These are phyloP conservation scores for Aspergillus floridensis DNA, from an alignment of 2,329 filamentous ascomycete genomes.

Conservation along the genomic window DNA sequence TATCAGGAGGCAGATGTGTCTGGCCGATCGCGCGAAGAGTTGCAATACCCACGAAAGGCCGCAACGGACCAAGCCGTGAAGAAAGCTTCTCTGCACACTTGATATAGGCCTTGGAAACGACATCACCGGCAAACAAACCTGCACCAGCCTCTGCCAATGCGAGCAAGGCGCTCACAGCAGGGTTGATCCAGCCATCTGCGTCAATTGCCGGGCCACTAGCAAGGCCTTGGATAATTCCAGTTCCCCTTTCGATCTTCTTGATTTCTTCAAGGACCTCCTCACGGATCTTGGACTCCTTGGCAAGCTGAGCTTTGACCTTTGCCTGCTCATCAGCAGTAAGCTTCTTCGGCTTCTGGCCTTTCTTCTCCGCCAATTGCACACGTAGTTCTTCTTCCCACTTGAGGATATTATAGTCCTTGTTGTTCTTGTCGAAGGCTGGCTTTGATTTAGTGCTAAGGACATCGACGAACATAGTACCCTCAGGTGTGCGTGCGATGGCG, in stretches of 20 bases:
- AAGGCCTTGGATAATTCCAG: constrained; percentile 80
- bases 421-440: constrained; percentile 76
- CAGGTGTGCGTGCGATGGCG: constrained; percentile 86
- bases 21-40: constrained; percentile 77
- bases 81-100: constrained; percentile 74
- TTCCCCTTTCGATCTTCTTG: constrained; percentile 72
- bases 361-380: constrained; percentile 85
- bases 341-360: constrained; percentile 79
- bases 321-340: constrained; percentile 82
- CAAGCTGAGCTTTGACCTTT: constrained; percentile 87
- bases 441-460: constrained; percentile 80
- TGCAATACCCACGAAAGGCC: constrained; percentile 82
- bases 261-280: constrained; percentile 67
- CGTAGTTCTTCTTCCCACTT: constrained; percentile 97
- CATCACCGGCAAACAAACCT: constrained; percentile 75
- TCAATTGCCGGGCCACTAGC: constrained; percentile 87
- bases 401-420: constrained; percentile 89
- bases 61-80: constrained; percentile 68
- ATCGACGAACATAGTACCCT: constrained; percentile 85
- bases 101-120: constrained; percentile 74
- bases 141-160: constrained; percentile 73
- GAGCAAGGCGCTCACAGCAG: constrained; percentile 70
- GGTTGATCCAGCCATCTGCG: constrained; percentile 80
- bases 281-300: constrained; percentile 80
- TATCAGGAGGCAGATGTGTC: constrained; percentile 66